Conservation (phyloP, 139 green algal genomes). For the Astrephomene gubernaculifera region DNA sequence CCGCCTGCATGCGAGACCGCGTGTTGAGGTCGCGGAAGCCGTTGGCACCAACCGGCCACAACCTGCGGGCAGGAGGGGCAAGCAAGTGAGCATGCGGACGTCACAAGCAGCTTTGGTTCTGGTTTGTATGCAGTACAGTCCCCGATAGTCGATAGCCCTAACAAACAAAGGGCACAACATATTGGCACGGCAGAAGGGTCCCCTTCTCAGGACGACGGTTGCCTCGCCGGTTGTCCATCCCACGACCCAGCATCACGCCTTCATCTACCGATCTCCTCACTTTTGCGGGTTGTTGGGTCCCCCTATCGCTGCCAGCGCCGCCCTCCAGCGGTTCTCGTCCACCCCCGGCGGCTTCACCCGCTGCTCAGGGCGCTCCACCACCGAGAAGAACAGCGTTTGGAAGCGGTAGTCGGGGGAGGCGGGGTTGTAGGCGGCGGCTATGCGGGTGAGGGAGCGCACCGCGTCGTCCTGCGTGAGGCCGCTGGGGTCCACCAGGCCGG, state of each 20-base stretch:
- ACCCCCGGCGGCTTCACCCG: slow-evolving; percentile 71
- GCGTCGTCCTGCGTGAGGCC: slow-evolving; percentile 43
- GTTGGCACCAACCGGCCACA: slow-evolving; percentile 79
- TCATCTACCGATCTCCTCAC: neutral
- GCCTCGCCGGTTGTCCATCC: too few species aligned
- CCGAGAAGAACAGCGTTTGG: slow-evolving; percentile 78
- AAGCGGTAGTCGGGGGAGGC: slow-evolving; percentile 67
- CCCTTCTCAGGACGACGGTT: too few species aligned
- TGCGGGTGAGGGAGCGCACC: slow-evolving; percentile 23
- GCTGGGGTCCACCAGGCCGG: slow-evolving; percentile 20
- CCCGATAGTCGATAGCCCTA: too few species aligned
- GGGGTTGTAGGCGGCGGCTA: slow-evolving; percentile 58
- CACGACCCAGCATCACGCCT: too few species aligned
- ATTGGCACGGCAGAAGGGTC: too few species aligned
- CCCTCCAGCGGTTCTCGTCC: slow-evolving; percentile 83
- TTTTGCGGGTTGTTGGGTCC: slow-evolving; percentile 59
- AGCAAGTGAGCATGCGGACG: too few species aligned
- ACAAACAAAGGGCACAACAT: too few species aligned
- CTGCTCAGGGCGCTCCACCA: slow-evolving; percentile 71
- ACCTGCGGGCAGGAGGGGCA: slow-evolving; percentile 35
- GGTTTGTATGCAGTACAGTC: too few species aligned
- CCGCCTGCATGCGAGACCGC: slow-evolving; percentile 59
- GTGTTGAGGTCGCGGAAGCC: slow-evolving; percentile 79
- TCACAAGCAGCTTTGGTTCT: too few species aligned
- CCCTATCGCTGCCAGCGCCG: slow-evolving; percentile 69